Conservation (phyloP, 2,329 filamentous ascomycete species). For the Myriosclerotinia duriaeana region DNA sequence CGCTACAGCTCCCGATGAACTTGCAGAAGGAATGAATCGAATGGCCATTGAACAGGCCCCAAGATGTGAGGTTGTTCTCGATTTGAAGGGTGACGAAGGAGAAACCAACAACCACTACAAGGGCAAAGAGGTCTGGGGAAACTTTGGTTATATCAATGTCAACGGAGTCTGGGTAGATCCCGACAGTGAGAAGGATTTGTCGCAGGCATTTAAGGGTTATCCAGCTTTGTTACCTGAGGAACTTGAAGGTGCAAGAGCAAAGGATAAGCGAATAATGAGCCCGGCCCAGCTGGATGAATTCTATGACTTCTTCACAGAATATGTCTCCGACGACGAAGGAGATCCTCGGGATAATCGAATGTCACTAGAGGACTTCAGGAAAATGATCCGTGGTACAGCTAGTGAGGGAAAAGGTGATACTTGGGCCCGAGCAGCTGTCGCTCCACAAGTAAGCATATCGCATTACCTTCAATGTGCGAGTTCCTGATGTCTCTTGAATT, state of each 20-base stretch:
- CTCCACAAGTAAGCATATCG: constrained; percentile 11
- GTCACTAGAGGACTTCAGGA: constrained; percentile 47
- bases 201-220: constrained; percentile 27
- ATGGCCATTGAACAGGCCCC: not conserved
- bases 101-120: constrained; percentile 31
- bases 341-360: constrained; percentile 43
- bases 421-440: constrained; percentile 11
- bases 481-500: constrained; percentile 25
- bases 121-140: constrained; percentile 29
- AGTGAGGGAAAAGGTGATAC: constrained; percentile 24
- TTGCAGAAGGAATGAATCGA: not conserved
- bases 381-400: constrained; percentile 41
- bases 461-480: constrained; percentile 25
- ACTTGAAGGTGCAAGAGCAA: constrained; percentile 20
- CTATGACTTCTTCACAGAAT: constrained; percentile 31
- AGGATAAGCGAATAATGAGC: constrained; percentile 29
- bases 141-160: constrained; percentile 37
- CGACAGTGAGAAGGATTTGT: constrained; percentile 33
- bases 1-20: not conserved
- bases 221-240: constrained; percentile 2
- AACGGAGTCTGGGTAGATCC: constrained; percentile 38
- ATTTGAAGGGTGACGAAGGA: constrained; percentile 16
- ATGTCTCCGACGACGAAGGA: constrained; percentile 46
- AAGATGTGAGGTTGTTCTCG: constrained; percentile 15
- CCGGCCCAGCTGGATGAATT: constrained; percentile 28